Conservation (phyloP, 176 grass and related monocot genomes). For the Leersia perrieri region DNA sequence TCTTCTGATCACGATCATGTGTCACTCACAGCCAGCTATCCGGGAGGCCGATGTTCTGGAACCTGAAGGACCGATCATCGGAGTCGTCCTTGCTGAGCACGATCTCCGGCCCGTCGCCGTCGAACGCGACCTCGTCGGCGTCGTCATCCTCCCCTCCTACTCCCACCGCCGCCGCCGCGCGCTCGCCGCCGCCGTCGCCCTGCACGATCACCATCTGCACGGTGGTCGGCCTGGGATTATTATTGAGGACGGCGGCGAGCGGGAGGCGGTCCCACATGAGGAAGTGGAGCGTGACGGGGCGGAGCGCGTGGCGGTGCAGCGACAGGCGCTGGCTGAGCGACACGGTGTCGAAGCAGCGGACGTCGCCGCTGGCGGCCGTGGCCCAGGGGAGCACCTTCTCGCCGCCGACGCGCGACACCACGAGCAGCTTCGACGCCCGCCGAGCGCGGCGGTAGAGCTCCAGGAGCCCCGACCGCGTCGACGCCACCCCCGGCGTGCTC, state of each 20-base stretch:
- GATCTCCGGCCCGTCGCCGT: conserved; percentile 35
- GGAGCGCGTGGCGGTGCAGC: conserved; percentile 84
- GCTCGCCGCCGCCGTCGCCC: no score
- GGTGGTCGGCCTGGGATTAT: not conserved
- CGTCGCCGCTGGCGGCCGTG: conserved; percentile 58
- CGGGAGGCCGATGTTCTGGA: conserved; percentile 57
- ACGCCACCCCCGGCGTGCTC: conserved; percentile 44
- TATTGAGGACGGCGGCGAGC: not conserved
- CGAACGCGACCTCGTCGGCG: conserved; percentile 20
- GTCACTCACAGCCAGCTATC: conserved; percentile 66
- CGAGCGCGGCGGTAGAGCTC: conserved; percentile 62
- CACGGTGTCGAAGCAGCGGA: conserved; percentile 94
- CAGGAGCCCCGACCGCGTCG: conserved; percentile 62
- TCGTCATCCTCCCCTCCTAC: not conserved
- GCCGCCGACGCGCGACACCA: conserved; percentile 66
- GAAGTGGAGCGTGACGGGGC: conserved; percentile 77
- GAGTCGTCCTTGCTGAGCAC: conserved; percentile 25
- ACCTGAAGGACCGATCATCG: conserved; percentile 46
- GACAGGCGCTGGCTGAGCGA: conserved; percentile 97
- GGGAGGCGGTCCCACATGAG: conserved; percentile 67
- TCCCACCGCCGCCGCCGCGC: no score
- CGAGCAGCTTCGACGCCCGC: conserved; percentile 58
- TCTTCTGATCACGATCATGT: not conserved
- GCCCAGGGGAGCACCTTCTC: conserved; percentile 91
- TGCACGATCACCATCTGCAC: not conserved